These are phyloP conservation scores for Ustilago vetiveriae DNA, from an alignment of 1,284 basidiomycete genomes.

Conservation along the genomic window DNA sequence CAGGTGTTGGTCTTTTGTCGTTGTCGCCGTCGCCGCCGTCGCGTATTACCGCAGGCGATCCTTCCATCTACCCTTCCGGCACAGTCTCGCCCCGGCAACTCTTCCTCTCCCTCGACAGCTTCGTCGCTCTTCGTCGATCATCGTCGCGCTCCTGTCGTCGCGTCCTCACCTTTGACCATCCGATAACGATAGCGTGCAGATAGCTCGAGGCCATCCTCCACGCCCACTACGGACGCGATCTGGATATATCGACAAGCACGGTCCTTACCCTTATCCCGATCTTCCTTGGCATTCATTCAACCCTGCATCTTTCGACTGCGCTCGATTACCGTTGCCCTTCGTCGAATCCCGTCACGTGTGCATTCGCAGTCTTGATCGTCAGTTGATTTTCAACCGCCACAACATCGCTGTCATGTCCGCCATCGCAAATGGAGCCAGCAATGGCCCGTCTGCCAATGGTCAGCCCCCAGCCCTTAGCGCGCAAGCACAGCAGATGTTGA, in stretches of 20 bases:
- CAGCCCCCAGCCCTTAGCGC: constrained; percentile 39
- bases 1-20: constrained; percentile 18
- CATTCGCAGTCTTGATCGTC: too few species aligned
- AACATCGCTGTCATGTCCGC: constrained; percentile 30
- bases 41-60: constrained; percentile 18
- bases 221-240: constrained; percentile 6
- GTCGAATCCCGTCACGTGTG: too few species aligned
- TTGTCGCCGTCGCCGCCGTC: constrained; percentile 11
- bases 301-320: too few species aligned
- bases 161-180: too few species aligned
- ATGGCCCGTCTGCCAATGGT: constrained; percentile 24
- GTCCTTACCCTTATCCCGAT: constrained; percentile 2
- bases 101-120: too few species aligned
- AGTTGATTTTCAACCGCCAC: not conserved
- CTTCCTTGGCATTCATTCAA: too few species aligned
- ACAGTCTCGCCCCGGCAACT: too few species aligned
- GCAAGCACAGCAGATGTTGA: constrained; percentile 58
- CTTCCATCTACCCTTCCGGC: too few species aligned
- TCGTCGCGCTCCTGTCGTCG: constrained; percentile 24
- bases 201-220: too few species aligned
- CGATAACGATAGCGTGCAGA: too few species aligned
- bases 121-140: constrained; percentile 4
- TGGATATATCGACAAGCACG: not conserved
- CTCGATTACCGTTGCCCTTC: too few species aligned
- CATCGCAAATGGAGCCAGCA: constrained; percentile 43